A percentile compares a stretch with the other conserved stretches of the same genome.
phyloP scores from a whole-genome alignment of 352 stramenopile species.

The Phytopythium delawarense region DNA sequence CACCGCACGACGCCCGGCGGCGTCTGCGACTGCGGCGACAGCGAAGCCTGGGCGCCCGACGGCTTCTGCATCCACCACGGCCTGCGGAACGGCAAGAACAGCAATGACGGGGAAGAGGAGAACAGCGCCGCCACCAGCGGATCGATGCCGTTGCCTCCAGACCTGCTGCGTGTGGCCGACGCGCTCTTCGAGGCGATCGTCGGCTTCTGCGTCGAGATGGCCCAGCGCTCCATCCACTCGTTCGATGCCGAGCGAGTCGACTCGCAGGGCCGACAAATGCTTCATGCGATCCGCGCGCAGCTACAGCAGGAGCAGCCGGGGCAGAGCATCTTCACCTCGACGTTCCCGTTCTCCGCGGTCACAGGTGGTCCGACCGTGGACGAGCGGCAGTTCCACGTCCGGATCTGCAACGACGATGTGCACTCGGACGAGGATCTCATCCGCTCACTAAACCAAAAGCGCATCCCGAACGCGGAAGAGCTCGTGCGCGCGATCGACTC shows the following conservation, averaged over 20 bases:
- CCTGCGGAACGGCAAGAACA: constrained; percentile 20
- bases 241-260: constrained; percentile 66
- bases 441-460: constrained; percentile 80
- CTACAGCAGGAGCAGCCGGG: constrained; percentile 17
- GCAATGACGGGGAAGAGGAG: constrained; percentile 1
- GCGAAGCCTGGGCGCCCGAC: constrained; percentile 93
- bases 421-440: constrained; percentile 98
- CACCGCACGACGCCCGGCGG: constrained; percentile 69
- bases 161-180: constrained; percentile 50
- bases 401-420: constrained; percentile 98
- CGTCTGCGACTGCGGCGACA: constrained; percentile 99
- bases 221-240: constrained; percentile 59
- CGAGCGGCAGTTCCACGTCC: constrained; percentile 81
- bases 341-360: constrained; percentile 1
- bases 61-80: constrained; percentile 94
- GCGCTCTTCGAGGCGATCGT: constrained; percentile 72
- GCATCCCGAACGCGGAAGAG: constrained; percentile 49
- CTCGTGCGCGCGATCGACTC: constrained; percentile 73
- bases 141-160: constrained; percentile 22
- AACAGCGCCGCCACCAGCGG: constrained; percentile 17
- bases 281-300: constrained; percentile 25
- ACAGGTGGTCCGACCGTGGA: constrained; percentile 10
- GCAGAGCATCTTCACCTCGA: constrained; percentile 1
- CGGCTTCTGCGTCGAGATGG: constrained; percentile 68
- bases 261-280: constrained; percentile 31